Conservation (phyloP, 805 yeast genomes). For the Candida verbasci region DNA sequence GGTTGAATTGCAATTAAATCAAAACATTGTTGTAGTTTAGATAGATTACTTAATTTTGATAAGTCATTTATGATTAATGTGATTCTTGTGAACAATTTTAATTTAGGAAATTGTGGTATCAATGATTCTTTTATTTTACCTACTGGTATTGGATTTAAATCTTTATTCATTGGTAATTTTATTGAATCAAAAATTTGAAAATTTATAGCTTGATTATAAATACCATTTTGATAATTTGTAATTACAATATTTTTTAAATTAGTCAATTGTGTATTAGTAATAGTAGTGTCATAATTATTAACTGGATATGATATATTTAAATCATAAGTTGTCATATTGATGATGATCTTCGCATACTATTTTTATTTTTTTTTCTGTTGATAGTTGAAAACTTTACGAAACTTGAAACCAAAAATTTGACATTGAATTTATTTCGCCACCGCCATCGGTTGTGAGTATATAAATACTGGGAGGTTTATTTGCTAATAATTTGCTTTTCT, state of each 20-base stretch:
- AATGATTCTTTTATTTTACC: constrained; percentile 13
- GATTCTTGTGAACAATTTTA: constrained; percentile 56
- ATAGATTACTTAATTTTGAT: constrained; percentile 62
- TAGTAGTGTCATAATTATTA: constrained; percentile 38
- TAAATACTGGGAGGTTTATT: no score
- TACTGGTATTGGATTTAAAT: constrained; percentile 43
- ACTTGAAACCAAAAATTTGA: not conserved
- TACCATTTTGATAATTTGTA: constrained; percentile 59
- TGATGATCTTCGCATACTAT: constrained; percentile 3
- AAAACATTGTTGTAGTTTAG: constrained; percentile 46
- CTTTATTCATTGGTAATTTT: constrained; percentile 46
- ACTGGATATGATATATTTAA: constrained; percentile 74
- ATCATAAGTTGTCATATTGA: constrained; percentile 48
- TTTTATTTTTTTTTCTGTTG: constrained; percentile 1
- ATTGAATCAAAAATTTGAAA: constrained; percentile 48
- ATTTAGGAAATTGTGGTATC: constrained; percentile 24
- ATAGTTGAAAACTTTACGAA: no score
- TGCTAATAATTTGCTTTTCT: no score
- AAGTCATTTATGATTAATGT: constrained; percentile 78
- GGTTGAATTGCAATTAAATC: constrained; percentile 86
- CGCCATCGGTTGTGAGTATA: constrained; percentile 6
- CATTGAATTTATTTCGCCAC: constrained; percentile 10
- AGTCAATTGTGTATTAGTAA: constrained; percentile 38
- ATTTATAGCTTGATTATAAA: constrained; percentile 74
- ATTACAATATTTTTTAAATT: constrained; percentile 46